Conservation (phyloP, 164 flowering plant species). For the Vitis rotundifolia region DNA sequence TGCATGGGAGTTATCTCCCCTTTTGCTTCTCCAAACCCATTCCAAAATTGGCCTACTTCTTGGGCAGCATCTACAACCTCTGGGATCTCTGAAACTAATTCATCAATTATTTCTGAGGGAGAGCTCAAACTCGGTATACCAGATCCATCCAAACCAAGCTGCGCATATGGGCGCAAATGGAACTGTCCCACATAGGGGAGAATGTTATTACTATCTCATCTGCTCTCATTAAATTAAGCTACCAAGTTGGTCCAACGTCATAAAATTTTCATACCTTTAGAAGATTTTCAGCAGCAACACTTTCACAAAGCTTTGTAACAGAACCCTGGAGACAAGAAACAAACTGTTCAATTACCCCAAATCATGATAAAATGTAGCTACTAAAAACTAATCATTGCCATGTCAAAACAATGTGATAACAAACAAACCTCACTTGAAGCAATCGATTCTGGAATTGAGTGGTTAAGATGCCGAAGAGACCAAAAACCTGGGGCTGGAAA, state of each 20-base stretch:
- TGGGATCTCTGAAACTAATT: constrained; percentile 72
- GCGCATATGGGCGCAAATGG: constrained; percentile 81
- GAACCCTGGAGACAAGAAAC: constrained; percentile 42
- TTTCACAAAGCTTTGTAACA: constrained; percentile 29
- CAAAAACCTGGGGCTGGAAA: constrained; percentile 89
- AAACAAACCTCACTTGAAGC: constrained; percentile 59
- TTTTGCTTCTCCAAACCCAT: constrained; percentile 14
- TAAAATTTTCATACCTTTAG: constrained; percentile 62
- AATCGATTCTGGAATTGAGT: constrained; percentile 16
- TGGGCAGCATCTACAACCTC: constrained; percentile 66
- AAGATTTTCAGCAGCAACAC: constrained; percentile 79
- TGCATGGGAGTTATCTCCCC: constrained; percentile 7
- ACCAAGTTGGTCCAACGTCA: background rate
- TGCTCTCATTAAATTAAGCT: background rate
- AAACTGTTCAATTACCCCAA: background rate
- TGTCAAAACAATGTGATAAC: background rate
- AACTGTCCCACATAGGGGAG: constrained; percentile 48
- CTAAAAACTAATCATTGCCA: background rate
- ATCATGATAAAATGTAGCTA: background rate
- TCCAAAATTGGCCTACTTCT: constrained; percentile 56
- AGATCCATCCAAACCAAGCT: constrained; percentile 81
- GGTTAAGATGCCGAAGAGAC: constrained; percentile 39
- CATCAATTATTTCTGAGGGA: constrained; percentile 45
- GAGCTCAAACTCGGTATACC: constrained; percentile 45
- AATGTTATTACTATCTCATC: no score